Evolutionary conservation across 2,329 filamentous ascomycete genomes (phyloP).

Genomic region (Fusarium tjaetaba): DNA sequence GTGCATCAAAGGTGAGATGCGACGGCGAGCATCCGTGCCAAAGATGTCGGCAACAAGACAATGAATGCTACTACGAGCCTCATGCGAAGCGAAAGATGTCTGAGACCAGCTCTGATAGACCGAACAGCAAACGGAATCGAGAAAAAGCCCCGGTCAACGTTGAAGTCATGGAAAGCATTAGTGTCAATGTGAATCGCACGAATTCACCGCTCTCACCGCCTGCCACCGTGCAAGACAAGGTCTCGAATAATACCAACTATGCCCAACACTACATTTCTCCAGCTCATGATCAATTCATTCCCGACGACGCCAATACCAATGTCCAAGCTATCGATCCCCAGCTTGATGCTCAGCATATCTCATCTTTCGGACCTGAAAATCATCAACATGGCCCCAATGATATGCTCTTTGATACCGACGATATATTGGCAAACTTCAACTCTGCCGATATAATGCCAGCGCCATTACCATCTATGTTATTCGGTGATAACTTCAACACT

Average conservation of each 20-base stretch:
- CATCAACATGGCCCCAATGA: neutral
- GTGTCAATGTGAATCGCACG: neutral
- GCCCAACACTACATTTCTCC: neutral
- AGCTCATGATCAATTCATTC: neutral
- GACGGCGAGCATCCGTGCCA: neutral
- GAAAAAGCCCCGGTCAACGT: neutral
- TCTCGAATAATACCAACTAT: neutral
- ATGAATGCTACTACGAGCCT: constrained; percentile 1
- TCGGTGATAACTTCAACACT: neutral
- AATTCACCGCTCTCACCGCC: neutral
- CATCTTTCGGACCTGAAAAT: no score
- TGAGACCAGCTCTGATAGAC: neutral
- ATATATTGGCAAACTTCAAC: neutral
- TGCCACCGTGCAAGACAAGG: neutral
- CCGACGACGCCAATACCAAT: neutral
- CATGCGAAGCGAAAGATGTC: constrained; percentile 8
- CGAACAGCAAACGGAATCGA: neutral
- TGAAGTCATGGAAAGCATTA: neutral
- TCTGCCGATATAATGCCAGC: neutral
- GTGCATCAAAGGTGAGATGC: neutral
- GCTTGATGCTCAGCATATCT: neutral
- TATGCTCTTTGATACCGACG: neutral
- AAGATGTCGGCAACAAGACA: constrained; percentile 1
- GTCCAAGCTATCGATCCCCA: neutral
- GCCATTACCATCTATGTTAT: neutral